Evolutionary conservation across 2,329 filamentous ascomycete genomes (phyloP), one percentile per base, ranked within the genome.

Genomic region (Nemania serpens): DNA sequence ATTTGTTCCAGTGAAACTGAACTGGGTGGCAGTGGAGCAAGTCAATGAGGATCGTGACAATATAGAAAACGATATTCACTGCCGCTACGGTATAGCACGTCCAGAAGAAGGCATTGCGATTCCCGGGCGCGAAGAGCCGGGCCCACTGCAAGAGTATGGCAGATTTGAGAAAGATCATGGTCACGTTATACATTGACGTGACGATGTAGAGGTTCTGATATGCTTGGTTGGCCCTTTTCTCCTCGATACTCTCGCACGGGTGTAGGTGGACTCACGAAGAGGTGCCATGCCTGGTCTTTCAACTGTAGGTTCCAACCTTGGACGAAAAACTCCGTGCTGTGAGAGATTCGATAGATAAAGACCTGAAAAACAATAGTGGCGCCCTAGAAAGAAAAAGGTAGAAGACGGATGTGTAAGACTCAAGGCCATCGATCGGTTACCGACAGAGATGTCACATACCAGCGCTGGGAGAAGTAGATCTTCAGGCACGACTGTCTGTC

Each of bases 121-220:
- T 5, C 12, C n/a, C 47, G 5, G 47, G 47, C 6, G 17, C 11
- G 20, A 50, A 50, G 11, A 50, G 20, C 17, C 47, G n/a, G 5
- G 17, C 47, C 47, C 47, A 50, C 12, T 50, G 33, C 33, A 50
- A 22, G 17, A 50, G 33, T 20, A 50, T 50, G 33, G 47, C 47
- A n/a, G 47, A 10, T 39, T 50, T 50, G 4, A 39, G 2, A 22
- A 50, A 37, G 20, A 50, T 50, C 47, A 37, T 20, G 6, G 47
- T 22, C 7, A 50, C 29, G n/a, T 50, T 50, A 39, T 50, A 50
- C 45, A 34, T n/a, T 2, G 45, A 34, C 45, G 45, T 48, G 15
- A 10, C 33, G 20, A 48, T 17, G n/a, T 17, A 48, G 29, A 48
- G 2, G 11, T 48, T 48, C 45, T 48, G 17, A 13, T 29, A 29